phyloP scores from a whole-genome alignment of 805 yeast genomes.

The Wickerhamomyces strasburgensis region DNA sequence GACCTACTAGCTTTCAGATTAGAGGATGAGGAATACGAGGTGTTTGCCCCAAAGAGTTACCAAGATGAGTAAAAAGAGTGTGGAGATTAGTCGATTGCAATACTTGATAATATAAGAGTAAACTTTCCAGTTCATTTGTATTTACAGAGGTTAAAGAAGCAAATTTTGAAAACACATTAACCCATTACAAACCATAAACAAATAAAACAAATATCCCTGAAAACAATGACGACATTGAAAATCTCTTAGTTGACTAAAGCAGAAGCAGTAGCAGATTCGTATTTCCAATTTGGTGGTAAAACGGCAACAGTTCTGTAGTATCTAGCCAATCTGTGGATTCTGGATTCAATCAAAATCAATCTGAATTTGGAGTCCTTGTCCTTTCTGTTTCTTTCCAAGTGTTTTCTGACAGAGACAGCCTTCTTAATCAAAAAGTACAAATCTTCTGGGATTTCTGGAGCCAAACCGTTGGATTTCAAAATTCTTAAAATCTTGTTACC shows the following conservation, averaged over 20 bases:
- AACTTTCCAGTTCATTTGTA: not conserved
- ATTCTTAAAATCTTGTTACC: conserved; percentile 99
- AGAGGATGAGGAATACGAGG: conserved; percentile 15
- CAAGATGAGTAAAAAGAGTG: conserved; percentile 8
- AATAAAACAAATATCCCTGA: conserved; percentile 17
- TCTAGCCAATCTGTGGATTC: conserved; percentile 99
- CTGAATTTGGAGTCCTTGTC: conserved; percentile 99
- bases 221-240: conserved; percentile 4
- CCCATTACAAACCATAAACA: conserved; percentile 6
- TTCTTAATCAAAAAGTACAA: conserved; percentile 98
- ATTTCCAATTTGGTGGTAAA: conserved; percentile 99
- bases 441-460: conserved; percentile 99
- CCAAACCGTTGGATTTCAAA: conserved; percentile 98
- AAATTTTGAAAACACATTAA: conserved; percentile 4
- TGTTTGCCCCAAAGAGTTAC: conserved; percentile 13
- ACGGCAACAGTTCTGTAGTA: conserved; percentile 99
- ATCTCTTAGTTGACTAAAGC: conserved; percentile 91
- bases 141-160: conserved; percentile 3
- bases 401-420: conserved; percentile 99
- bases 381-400: conserved; percentile 99
- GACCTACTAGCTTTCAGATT: conserved; percentile 19
- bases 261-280: conserved; percentile 99
- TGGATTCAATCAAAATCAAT: conserved; percentile 98
- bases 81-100: not conserved
- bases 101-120: not conserved